Base-by-base conservation (phyloP, 2,329 filamentous ascomycete species). In the Pseudocercospora musae region DNA sequence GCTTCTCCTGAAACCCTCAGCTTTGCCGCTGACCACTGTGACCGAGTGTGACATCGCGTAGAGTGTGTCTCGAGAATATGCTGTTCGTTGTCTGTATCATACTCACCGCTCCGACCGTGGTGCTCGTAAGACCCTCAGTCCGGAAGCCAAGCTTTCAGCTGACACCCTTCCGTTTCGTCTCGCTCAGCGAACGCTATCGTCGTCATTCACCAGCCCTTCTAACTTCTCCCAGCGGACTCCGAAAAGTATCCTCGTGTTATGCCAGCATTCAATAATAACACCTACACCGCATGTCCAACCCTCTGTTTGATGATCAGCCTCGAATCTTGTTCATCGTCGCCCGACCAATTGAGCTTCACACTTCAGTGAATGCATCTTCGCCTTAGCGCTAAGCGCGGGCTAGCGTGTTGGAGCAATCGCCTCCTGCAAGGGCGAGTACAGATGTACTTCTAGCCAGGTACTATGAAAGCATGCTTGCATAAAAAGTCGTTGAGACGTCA, bases 401-500 rank as follows among this genome's bases (percentile, higher is more conserved):
- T 67, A 67, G 65, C 62, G 62, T 63, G 62, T 59, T 56, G 9
- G 62, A 66, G 64, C 64, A 64, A 62, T 65, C 62, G 63, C 55
- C 60, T 49, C 54, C 60, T 67, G 66, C 66, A 67, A 67, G 66
- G 66, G 66, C 65, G 54, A 37, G 59, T 65, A 62, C 60, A 58
- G 40, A 55, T 57, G 62, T 67, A 67, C 63, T 44, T 62, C 65
- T 65, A 64, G 65, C 58, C 65, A 65, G 65, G 65, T 67, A 67
- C 65, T 60, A 64, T 60, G 54, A 64, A 63, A 54, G 58, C n/a
- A n/a, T n/a, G n/a, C n/a, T n/a, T n/a, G n/a, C n/a, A n/a, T n/a
- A n/a, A n/a, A n/a, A n/a, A n/a, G n/a, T n/a, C n/a, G n/a, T n/a
- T n/a, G n/a, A n/a, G n/a, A n/a, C n/a, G n/a, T n/a, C n/a, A n/a